Evolutionary conservation across 192 early-diverging fungal genomes (phyloP).

Genomic region (Rhizophagus sp.): DNA sequence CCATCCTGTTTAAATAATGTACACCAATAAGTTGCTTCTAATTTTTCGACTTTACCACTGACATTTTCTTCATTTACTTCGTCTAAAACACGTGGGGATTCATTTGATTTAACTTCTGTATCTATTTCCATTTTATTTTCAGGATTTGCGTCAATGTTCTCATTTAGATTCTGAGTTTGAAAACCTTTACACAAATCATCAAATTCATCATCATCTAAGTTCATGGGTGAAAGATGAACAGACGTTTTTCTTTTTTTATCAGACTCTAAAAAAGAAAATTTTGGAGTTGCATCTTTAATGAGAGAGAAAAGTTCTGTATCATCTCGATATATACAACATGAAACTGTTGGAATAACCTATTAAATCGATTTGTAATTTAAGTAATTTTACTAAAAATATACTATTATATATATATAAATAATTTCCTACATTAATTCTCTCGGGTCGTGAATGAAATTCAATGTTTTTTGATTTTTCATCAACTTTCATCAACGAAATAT

Average conservation of each 20-base stretch:
- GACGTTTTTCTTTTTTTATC: conserved; percentile 34
- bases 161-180: background rate
- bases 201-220: background rate
- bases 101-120: conserved; percentile 34
- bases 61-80: conserved; percentile 47
- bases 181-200: background rate
- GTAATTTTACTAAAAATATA: background rate
- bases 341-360: conserved; percentile 35
- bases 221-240: background rate
- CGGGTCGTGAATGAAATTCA: conserved; percentile 36
- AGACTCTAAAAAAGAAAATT: conserved; percentile 18
- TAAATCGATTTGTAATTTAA: background rate
- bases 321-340: conserved; percentile 56
- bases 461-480: conserved; percentile 53
- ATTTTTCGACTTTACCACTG: conserved; percentile 40
- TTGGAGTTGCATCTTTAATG: conserved; percentile 30
- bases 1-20: conserved; percentile 64
- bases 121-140: conserved; percentile 19
- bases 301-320: conserved; percentile 38
- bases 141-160: background rate
- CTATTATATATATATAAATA: background rate
- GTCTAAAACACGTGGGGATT: conserved; percentile 26
- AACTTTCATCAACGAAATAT: conserved; percentile 59
- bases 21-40: conserved; percentile 61
- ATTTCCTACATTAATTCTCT: conserved; percentile 44